Percentiles rank a stretch among this genome's conserved stretches.
These are phyloP conservation scores for Platanus orientalis DNA, from an alignment of 164 flowering plant genomes.

Conservation along the genomic window DNA sequence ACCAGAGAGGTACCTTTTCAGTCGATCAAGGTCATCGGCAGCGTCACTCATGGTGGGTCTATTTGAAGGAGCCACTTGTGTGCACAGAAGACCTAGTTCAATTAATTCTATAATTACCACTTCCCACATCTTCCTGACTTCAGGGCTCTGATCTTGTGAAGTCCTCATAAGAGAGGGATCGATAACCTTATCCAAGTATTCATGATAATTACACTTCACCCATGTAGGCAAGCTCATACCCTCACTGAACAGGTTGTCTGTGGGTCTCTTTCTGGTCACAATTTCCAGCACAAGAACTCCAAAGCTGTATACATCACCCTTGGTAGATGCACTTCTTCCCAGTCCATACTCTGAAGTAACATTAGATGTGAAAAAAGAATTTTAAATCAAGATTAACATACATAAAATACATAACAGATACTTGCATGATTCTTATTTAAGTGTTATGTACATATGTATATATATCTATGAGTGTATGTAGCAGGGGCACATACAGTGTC, in stretches of 20 bases:
- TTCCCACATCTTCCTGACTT: conserved; percentile 37
- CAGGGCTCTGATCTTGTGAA: conserved; percentile 22
- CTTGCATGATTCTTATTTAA: not conserved
- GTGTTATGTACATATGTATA: not conserved
- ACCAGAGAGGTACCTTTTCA: conserved; percentile 43
- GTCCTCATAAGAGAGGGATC: conserved; percentile 32
- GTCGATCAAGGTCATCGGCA: conserved; percentile 49
- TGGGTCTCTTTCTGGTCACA: conserved; percentile 46
- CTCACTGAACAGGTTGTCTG: conserved; percentile 40
- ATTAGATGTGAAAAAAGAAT: not conserved
- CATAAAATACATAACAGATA: too few relatives aligned
- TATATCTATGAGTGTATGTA: not conserved
- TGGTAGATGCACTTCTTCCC: conserved; percentile 26
- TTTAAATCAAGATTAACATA: not conserved
- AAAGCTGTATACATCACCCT: conserved; percentile 53
- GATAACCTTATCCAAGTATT: conserved; percentile 29
- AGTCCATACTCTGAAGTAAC: conserved; percentile 26
- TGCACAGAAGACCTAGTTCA: conserved; percentile 43
- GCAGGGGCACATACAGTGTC: not conserved
- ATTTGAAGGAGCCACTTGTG: conserved; percentile 35
- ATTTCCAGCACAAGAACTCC: conserved; percentile 48
- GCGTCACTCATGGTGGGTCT: conserved; percentile 58
- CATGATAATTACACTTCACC: conserved; percentile 39
- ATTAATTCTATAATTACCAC: conserved; percentile 35
- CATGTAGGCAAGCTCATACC: conserved; percentile 37